Evolutionary conservation across 2,329 filamentous ascomycete species (phyloP).

Genomic region (Calonectria honghensis): DNA sequence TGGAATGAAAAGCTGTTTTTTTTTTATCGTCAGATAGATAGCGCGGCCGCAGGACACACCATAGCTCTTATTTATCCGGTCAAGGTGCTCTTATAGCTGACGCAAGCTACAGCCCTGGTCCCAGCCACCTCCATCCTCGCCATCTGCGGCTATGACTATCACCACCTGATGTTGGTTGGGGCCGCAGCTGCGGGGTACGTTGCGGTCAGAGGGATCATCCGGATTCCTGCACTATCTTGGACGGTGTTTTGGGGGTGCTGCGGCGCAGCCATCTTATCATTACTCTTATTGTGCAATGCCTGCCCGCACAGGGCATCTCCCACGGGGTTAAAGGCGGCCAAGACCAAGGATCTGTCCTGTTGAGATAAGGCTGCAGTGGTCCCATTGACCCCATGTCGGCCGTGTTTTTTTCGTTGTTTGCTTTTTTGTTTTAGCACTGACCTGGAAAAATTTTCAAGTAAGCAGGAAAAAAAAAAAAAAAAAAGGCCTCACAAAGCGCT

Average conservation of each 20-base stretch:
- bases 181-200: conserved; percentile 8
- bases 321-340: conserved; percentile 1
- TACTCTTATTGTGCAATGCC: conserved; percentile 8
- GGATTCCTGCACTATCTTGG: not conserved
- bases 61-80: not conserved
- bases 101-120: not conserved
- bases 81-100: conserved; percentile 3
- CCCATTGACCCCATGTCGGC: conserved; percentile 4
- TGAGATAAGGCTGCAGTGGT: conserved; percentile 16
- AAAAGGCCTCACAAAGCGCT: not conserved
- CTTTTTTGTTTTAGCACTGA: not conserved
- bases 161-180: conserved; percentile 17
- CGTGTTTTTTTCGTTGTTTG: not conserved
- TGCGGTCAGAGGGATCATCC: conserved; percentile 23
- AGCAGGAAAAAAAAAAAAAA: not conserved
- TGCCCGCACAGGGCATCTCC: not conserved
- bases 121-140: not conserved
- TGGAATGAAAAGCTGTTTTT: not conserved
- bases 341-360: not conserved
- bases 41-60: not conserved
- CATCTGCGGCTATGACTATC: not conserved
- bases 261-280: conserved; percentile 22
- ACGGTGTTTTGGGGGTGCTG: not conserved
- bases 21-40: not conserved
- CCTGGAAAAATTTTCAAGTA: not conserved